Conservation (phyloP, 139 green algal species). For the Gonium pectorale region DNA sequence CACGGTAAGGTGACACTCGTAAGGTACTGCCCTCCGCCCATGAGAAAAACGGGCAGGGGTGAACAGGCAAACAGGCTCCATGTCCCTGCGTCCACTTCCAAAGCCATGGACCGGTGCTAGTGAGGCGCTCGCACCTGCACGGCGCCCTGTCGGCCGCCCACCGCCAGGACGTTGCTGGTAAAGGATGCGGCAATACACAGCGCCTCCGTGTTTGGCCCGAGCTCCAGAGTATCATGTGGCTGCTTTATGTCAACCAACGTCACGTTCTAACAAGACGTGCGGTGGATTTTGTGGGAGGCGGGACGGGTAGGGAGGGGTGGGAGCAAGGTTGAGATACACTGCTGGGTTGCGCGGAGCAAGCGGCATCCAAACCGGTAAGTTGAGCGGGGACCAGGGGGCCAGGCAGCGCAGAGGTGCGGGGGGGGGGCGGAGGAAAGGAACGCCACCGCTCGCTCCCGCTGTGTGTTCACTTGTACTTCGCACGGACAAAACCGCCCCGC, state of each 20-base stretch:
- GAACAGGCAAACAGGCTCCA: not conserved
- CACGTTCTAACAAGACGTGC: conserved; percentile 1
- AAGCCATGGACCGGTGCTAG: not conserved
- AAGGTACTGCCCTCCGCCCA: not conserved
- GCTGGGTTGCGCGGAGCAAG: not conserved
- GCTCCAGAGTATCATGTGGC: not conserved
- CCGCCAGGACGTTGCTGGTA: conserved; percentile 47
- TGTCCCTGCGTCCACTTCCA: not conserved
- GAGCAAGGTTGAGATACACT: not conserved
- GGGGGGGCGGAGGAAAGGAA: too few relatives aligned
- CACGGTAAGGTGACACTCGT: not conserved
- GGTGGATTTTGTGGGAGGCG: not conserved
- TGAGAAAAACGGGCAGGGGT: not conserved
- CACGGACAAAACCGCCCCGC: too few relatives aligned
- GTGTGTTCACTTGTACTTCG: too few relatives aligned
- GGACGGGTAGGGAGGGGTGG: too few relatives aligned
- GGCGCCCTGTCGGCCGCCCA: conserved; percentile 39
- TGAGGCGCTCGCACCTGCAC: conserved; percentile 23
- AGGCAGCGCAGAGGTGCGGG: too few relatives aligned
- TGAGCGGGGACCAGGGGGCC: not conserved
- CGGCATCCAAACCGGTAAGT: not conserved
- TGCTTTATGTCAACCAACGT: conserved; percentile 7
- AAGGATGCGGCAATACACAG: conserved; percentile 11
- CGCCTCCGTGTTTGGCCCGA: conserved; percentile 25
- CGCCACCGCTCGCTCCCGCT: too few relatives aligned